Conservation (phyloP, 75 land plant species). For the Pinus taeda region DNA sequence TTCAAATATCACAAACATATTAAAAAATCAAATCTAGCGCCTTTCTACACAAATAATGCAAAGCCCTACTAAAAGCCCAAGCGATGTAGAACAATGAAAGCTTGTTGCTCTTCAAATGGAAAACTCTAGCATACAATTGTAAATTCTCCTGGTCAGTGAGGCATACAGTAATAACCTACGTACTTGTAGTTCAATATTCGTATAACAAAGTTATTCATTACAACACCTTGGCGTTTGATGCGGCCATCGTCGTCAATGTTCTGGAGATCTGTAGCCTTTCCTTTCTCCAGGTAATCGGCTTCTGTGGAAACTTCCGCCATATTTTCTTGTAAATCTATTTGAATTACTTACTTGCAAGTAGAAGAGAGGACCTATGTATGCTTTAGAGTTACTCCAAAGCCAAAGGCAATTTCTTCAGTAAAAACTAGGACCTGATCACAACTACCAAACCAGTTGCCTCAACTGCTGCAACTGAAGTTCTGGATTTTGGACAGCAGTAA, state of each 20-base stretch:
- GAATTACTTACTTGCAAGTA: too few relatives aligned
- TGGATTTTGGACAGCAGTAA: too few relatives aligned
- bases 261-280: too few relatives aligned
- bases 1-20: too few relatives aligned
- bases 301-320: neutral
- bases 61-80: neutral
- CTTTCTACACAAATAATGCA: neutral
- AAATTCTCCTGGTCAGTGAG: neutral
- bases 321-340: neutral
- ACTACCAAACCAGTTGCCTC: too few relatives aligned
- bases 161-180: neutral
- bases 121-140: neutral
- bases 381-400: neutral
- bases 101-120: neutral
- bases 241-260: constrained; percentile 54
- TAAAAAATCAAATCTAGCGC: neutral
- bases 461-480: too few relatives aligned
- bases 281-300: neutral
- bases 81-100: neutral
- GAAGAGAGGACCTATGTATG: neutral
- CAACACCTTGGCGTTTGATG: constrained; percentile 29
- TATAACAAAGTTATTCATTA: too few relatives aligned
- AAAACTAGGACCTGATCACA: too few relatives aligned
- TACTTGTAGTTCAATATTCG: neutral
- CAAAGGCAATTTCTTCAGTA: too few relatives aligned